A percentile compares a stretch with the other conserved stretches of the same genome.
Evolutionary conservation across 2,329 filamentous ascomycete species (phyloP).

Genomic region (Ophiostoma ips): DNA sequence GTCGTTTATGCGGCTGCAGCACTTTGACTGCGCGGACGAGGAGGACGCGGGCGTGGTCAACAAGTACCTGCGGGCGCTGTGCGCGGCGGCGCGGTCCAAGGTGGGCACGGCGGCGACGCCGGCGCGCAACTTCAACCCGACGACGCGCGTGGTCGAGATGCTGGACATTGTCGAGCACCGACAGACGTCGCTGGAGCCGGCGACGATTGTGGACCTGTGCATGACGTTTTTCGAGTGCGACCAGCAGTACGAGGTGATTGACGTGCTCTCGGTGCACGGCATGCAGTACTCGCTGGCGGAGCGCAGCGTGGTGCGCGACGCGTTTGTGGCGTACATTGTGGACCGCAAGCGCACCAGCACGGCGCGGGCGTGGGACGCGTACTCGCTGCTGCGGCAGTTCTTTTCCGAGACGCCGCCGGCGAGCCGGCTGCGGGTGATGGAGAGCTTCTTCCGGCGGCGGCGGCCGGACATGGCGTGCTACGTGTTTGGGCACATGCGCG

Average conservation of each 20-base stretch:
- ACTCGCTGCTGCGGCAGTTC: constrained; percentile 50
- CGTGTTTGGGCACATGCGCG: constrained; percentile 90
- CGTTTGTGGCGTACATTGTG: constrained; percentile 54
- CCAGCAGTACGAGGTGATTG: constrained; percentile 65
- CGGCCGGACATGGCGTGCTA: constrained; percentile 74
- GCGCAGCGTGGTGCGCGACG: constrained; percentile 49
- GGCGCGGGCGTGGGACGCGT: constrained; percentile 49
- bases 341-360: constrained; percentile 44
- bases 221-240: constrained; percentile 60
- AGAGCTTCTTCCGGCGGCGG: constrained; percentile 59
- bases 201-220: constrained; percentile 62
- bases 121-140: constrained; percentile 26
- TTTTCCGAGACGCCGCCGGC: constrained; percentile 52
- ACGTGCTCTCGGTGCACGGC: constrained; percentile 64
- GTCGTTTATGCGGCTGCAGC: constrained; percentile 50
- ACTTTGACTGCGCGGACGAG: constrained; percentile 36
- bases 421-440: constrained; percentile 61
- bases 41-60: constrained; percentile 53
- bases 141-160: constrained; percentile 58
- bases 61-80: constrained; percentile 56
- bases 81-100: not conserved
- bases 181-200: constrained; percentile 53
- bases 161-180: constrained; percentile 60
- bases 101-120: not conserved
- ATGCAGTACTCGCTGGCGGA: constrained; percentile 57